phyloP scores from a whole-genome alignment of 805 yeast species.

The Myxozyma melibiosi region DNA sequence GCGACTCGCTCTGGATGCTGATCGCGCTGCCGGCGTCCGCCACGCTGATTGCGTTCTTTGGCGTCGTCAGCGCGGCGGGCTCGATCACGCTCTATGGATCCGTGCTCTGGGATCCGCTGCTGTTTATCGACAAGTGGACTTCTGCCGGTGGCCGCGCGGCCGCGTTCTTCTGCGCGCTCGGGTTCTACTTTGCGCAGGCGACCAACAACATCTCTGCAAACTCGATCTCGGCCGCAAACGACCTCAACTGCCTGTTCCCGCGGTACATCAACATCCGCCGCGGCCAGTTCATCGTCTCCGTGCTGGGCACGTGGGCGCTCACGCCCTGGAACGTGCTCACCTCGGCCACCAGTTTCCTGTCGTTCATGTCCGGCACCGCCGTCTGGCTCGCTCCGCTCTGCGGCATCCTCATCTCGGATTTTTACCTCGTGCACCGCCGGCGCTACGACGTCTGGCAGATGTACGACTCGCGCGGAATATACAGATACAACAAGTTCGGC shows the following conservation, averaged over 20 bases:
- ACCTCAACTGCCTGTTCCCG: constrained; percentile 51
- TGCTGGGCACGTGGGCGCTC: constrained; percentile 61
- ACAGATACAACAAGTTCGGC: constrained; percentile 48
- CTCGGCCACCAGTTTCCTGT: constrained; percentile 71
- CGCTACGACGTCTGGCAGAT: constrained; percentile 63
- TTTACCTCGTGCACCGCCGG: constrained; percentile 63
- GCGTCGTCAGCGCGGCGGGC: constrained; percentile 27
- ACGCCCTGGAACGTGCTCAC: constrained; percentile 82
- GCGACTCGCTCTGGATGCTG: constrained; percentile 10
- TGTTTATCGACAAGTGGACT: constrained; percentile 25
- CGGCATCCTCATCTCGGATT: constrained; percentile 58
- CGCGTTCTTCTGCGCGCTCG: constrained; percentile 70
- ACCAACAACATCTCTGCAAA: constrained; percentile 73
- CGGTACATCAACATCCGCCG: constrained; percentile 63
- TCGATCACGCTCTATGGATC: constrained; percentile 27
- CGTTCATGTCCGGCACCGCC: constrained; percentile 76
- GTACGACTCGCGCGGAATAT: constrained; percentile 48
- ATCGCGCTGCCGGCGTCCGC: constrained; percentile 20
- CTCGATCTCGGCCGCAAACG: constrained; percentile 53
- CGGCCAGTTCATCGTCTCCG: constrained; percentile 69
- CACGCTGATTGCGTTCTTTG: constrained; percentile 21
- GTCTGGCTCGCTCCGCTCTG: constrained; percentile 81
- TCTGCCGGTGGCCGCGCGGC: constrained; percentile 65
- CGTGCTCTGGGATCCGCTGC: constrained; percentile 29
- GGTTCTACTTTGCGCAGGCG: constrained; percentile 72